Percentiles rank a stretch among this genome's conserved stretches.
phyloP scores from a whole-genome alignment of 1,284 basidiomycete species.

The Ganoderma lucidum region DNA sequence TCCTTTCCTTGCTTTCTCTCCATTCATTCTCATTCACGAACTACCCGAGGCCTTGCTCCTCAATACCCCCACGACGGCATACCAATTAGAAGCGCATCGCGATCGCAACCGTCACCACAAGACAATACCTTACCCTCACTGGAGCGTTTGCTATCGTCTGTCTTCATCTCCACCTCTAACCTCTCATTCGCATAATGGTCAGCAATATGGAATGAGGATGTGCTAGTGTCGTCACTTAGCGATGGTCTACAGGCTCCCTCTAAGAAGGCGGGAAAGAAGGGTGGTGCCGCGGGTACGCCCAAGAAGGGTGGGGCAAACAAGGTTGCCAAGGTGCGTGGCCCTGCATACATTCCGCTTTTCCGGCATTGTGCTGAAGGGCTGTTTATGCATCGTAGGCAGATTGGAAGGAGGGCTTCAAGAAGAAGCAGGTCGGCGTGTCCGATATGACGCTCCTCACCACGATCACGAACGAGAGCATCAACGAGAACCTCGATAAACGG shows the following conservation, averaged over 20 bases:
- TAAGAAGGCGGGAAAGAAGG: conserved; percentile 94
- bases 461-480: conserved; percentile 98
- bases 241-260: conserved; percentile 72
- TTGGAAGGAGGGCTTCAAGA: conserved; percentile 98
- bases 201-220: conserved; percentile 1
- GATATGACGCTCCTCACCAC: conserved; percentile 99
- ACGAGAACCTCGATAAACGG: conserved; percentile 96
- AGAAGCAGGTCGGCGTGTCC: conserved; percentile 96
- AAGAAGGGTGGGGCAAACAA: conserved; percentile 63
- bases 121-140: conserved; percentile 2
- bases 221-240: background rate
- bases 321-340: conserved; percentile 72
- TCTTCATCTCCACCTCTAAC: conserved; percentile 17
- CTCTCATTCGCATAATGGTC: conserved; percentile 32
- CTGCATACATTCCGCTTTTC: background rate
- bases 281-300: conserved; percentile 62
- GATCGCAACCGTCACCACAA: conserved; percentile 23
- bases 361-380: background rate
- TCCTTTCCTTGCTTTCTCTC: conserved; percentile 2
- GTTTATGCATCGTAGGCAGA: conserved; percentile 71
- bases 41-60: background rate
- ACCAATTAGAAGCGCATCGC: conserved; percentile 11
- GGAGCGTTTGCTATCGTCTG: conserved; percentile 21
- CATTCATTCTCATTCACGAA: background rate
- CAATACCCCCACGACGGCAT: background rate